Evolutionary conservation across 75 land plant genomes (phyloP), one percentile per base, ranked within the genome.

Genomic region (Pinus albicaulis): DNA sequence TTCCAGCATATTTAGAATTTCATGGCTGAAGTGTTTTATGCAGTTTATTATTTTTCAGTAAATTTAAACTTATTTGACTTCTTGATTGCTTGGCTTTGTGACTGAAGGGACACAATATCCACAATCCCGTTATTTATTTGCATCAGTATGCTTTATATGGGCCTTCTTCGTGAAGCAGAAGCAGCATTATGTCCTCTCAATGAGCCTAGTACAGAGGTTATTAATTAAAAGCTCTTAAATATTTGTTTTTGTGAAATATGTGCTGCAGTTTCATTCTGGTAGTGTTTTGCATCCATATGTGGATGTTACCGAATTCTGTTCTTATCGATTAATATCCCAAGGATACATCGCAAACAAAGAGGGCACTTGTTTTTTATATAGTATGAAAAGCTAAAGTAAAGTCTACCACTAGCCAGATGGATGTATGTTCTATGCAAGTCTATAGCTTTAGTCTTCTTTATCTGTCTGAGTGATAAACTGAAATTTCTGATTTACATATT

Each of bases 81-180:
- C 52, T 64, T 17, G 34, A 64, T 64, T 31, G 34, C 71, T n/a
- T 8, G 44, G 44, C n/a, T 68, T 41, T 22, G 48, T 68, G 52
- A 41, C 52, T 87, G 82, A 89, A 95, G 98, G 99, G 66, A 80
- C 87, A 56, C 90, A 94, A 74, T 82, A 86, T 81, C 80, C 95
- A 76, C 95, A 89, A 74, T 92, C 90, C 73, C 95, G 98, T 63
- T 97, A 97, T 82, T 86, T 97, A 75, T 92, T 97, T 85, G 99
- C 99, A 44, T 26, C 94, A 68, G 90, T 98, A 73, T 97, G 99
- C 85, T 95, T 86, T 82, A 91, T 78, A 90, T 97, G 98, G 90
- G 93, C 77, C 86, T 86, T 71, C 77, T 90, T 71, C 77, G 61
- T 56, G 99, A 97, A 83, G 98, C 99, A n/a, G 95, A 97, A 82